These are phyloP conservation scores for Sordaria brevicollis DNA, from an alignment of 495 filamentous ascomycete genomes.

Conservation along the genomic window DNA sequence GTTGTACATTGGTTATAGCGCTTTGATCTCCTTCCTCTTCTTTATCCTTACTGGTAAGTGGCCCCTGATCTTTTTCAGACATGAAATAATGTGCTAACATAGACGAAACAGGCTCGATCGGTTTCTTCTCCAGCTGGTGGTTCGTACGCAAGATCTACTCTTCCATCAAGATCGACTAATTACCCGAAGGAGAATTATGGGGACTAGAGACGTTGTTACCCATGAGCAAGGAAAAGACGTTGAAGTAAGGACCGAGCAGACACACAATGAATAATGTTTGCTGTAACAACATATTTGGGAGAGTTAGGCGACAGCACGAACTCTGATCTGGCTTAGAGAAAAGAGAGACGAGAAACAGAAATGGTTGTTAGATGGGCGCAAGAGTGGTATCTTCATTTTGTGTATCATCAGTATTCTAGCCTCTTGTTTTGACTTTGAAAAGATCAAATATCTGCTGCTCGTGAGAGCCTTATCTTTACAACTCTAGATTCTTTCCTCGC, in stretches of 20 bases:
- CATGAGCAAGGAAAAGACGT: no score
- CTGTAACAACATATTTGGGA: background rate
- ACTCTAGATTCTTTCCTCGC: background rate
- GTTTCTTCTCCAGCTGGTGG: slow-evolving; percentile 87
- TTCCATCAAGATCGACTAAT: slow-evolving; percentile 89
- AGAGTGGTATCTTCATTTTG: background rate
- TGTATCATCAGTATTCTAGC: background rate
- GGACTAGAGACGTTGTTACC: no score
- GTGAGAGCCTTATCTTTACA: background rate
- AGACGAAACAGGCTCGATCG: slow-evolving; percentile 65
- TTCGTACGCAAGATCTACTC: slow-evolving; percentile 90
- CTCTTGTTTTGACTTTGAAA: background rate
- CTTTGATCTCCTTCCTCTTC: slow-evolving; percentile 78
- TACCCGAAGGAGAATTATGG: background rate
- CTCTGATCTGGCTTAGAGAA: background rate
- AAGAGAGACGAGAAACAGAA: slow-evolving; percentile 1
- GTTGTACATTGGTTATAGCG: slow-evolving; percentile 87
- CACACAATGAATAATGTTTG: background rate
- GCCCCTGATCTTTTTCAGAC: background rate
- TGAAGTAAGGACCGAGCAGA: no score
- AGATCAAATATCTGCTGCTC: background rate
- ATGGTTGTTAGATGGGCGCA: background rate
- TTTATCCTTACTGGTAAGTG: slow-evolving; percentile 85
- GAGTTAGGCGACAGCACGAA: background rate
- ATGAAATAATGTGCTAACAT: background rate